Base-by-base conservation (phyloP, 2,329 filamentous ascomycete genomes). In the Xylaria sp. region DNA sequence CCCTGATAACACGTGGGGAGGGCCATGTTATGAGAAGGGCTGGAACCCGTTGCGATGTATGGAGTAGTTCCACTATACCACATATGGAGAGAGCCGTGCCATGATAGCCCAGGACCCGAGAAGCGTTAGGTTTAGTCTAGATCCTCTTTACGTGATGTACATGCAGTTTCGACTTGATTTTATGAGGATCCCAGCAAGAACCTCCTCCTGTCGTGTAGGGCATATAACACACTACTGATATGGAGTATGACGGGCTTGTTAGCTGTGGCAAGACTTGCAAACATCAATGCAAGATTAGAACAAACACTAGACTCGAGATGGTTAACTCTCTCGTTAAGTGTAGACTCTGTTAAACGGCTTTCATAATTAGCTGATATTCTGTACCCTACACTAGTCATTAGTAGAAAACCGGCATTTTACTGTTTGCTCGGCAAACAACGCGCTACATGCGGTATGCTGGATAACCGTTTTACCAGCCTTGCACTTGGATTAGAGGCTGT, bases 11-110 rank as follows among this genome's bases (percentile, higher is more conserved):
- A 64, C 55, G 63, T 67, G 67, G 67, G 64, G 59, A 64, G 20
- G 67, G 55, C 67, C 64, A 64, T 52, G 59, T 67, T 67, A 67
- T 69, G 54, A 64, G 57, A 28, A 60, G 61, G 49, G 18, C 61
- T 13, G 60, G 67, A 48, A 64, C 58, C 58, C 25, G 12, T 63
- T 41, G 28, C 28, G 54, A 55, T 43, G 25, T 55, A 36, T 64
- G 59, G 55, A 51, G 39, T 54, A 69, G 18, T 49, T 39, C 62
- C 31, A 49, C 67, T 63, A 64, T 28, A 43, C 59, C 15, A 36
- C n/a, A 56, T 64, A 20, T 36, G 58, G 59, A 49, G 62, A 28
- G 31, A 57, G 39, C 39, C 64, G 31, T 28, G 64, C 49, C 49
- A 20, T 31, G 58, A 51, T 56, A 20, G 48, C 20, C 25, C n/a